These are phyloP conservation scores for Kluyveromyces aestuarii DNA, from an alignment of 805 yeast genomes.

Conservation along the genomic window DNA sequence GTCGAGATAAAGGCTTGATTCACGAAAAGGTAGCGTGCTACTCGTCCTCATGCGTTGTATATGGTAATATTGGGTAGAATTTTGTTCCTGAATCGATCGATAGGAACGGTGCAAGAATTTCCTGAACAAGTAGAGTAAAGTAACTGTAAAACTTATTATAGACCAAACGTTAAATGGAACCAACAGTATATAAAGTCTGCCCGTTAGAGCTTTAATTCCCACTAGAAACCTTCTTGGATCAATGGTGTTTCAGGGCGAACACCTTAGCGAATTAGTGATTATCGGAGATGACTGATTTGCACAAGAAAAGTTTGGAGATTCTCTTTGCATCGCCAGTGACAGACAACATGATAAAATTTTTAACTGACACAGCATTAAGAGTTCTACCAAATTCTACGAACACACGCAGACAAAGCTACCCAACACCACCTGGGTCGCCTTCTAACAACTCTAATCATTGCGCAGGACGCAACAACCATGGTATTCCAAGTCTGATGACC, in stretches of 20 bases:
- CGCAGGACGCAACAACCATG: constrained; percentile 4
- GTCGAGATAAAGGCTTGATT: too few relatives aligned
- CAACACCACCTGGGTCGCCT: constrained; percentile 1
- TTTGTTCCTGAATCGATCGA: background rate
- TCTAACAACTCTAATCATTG: background rate
- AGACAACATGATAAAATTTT: constrained; percentile 63
- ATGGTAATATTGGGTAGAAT: background rate
- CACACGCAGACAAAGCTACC: background rate
- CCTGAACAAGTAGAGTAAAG: background rate
- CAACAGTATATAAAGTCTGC: too few relatives aligned
- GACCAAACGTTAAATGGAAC: too few relatives aligned
- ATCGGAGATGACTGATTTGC: constrained; percentile 28
- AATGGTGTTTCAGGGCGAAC: too few relatives aligned
- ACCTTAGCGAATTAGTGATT: too few relatives aligned
- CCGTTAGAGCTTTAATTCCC: too few relatives aligned
- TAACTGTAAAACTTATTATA: background rate
- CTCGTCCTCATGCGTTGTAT: background rate
- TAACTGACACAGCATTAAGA: constrained; percentile 57
- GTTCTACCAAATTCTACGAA: constrained; percentile 50
- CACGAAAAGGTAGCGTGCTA: background rate
- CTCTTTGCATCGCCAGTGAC: constrained; percentile 60
- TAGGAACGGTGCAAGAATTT: background rate
- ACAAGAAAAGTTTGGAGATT: constrained; percentile 48
- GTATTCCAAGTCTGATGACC: constrained; percentile 58
- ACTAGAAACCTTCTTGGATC: too few relatives aligned